Evolutionary conservation across 108 stramenopile species (phyloP).

Genomic region (Cylindrotheca fusiformis): DNA sequence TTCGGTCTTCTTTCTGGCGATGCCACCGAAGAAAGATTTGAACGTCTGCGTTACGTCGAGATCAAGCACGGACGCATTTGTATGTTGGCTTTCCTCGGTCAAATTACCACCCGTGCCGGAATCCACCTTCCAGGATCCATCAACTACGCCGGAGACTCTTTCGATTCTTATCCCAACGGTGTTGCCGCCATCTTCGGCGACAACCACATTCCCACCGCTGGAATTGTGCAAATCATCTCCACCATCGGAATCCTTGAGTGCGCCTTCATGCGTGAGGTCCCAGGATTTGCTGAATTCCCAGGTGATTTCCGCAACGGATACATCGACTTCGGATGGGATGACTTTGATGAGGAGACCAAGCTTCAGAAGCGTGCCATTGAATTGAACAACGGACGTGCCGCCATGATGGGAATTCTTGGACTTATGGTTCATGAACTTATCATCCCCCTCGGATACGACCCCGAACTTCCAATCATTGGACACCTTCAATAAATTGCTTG

Average conservation of each 20-base stretch:
- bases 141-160: no score
- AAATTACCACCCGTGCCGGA: conserved; percentile 53
- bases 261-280: no score
- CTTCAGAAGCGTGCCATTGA: conserved; percentile 81
- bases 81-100: conserved; percentile 78
- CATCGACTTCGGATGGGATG: conserved; percentile 83
- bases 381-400: conserved; percentile 88
- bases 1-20: conserved; percentile 50
- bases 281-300: conserved; percentile 87
- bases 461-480: conserved; percentile 55
- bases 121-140: no score
- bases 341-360: conserved; percentile 65
- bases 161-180: no score
- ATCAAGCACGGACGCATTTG: conserved; percentile 73
- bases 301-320: no score
- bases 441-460: conserved; percentile 49
- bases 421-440: conserved; percentile 66
- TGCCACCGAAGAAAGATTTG: conserved; percentile 48
- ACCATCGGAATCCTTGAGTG: conserved; percentile 56
- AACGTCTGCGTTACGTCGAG: conserved; percentile 51
- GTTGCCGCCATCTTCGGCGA: no score
- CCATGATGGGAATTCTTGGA: conserved; percentile 63
- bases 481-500: conserved; percentile 32
- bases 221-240: no score
- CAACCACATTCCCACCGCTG: no score